Base-by-base conservation (phyloP, 2,329 filamentous ascomycete genomes). In the Xylariaceae sp. region DNA sequence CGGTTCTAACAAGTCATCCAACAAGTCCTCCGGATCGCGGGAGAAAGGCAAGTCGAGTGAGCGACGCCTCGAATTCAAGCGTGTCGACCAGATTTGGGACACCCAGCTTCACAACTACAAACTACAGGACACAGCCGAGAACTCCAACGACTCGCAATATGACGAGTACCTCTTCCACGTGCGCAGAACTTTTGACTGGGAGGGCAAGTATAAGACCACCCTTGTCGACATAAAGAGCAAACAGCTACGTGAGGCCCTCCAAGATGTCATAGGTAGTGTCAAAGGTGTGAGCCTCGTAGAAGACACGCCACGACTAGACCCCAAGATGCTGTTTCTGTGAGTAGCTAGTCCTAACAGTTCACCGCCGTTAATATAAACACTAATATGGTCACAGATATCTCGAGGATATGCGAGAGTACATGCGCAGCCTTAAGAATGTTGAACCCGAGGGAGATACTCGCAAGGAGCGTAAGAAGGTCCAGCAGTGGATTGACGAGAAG, bases 151-250 rank as follows among this genome's bases (percentile, higher is more conserved):
- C n/a, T 69, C 75, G 0, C 73, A 89, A 63, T 93, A 91, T 71
- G 87, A 93, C 57, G 85, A 89, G 57, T 95, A 88, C 70, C 81
- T 91, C 26, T 96, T 96, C 71, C 90, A 91, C 20, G 89, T 96
- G 16, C 85, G 90, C 16, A 83, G 92, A 52, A 88, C 84, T 14
- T 96, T 96, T 70, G 88, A 93, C 71, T 91, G 85, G 84, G 89
- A 95, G 64, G 90, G 91, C 60, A 91, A 91, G 66, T 93, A 90
- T 66, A 79, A 84, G 65, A 68, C 71, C 67, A 92, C 91, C 0
- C 75, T 87, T 14, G 85, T 96, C 47, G 91, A 96, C 63, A 89
- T 96, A 73, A 95, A 93, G 75, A 95, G 90, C 70, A 91, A 91
- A 64, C 75, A 85, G 16, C 79, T 96, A 2, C 87, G 88, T 7